Conservation (phyloP, 1,284 basidiomycete species). For the Ceratobasidium sp. region DNA sequence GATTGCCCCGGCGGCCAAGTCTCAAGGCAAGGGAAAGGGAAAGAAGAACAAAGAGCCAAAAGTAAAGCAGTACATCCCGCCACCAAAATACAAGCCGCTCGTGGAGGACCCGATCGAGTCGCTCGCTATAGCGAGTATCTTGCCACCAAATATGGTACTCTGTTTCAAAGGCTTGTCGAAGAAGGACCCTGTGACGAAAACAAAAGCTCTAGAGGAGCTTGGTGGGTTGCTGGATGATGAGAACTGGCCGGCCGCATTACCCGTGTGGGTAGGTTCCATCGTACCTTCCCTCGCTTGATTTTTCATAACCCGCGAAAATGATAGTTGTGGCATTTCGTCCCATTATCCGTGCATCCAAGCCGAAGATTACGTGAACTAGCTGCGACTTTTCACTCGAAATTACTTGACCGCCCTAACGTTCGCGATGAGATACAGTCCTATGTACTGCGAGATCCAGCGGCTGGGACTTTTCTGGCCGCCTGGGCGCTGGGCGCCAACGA, state of each 20-base stretch:
- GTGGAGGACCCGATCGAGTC: constrained; percentile 91
- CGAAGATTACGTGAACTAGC: constrained; percentile 77
- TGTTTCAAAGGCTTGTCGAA: constrained; percentile 84
- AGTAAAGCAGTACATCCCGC: constrained; percentile 83
- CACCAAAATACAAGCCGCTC: constrained; percentile 82
- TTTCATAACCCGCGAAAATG: too few relatives aligned
- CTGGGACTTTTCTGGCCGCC: constrained; percentile 75
- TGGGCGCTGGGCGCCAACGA: constrained; percentile 82
- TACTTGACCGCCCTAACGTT: constrained; percentile 65
- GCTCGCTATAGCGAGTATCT: constrained; percentile 75
- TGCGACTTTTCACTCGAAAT: constrained; percentile 69
- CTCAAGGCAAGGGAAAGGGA: constrained; percentile 65
- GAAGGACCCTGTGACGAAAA: constrained; percentile 89
- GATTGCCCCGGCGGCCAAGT: constrained; percentile 42
- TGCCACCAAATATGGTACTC: constrained; percentile 85
- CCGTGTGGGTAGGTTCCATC: constrained; percentile 81
- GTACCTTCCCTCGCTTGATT: constrained; percentile 9
- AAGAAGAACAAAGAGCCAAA: constrained; percentile 53
- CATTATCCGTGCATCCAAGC: constrained; percentile 81
- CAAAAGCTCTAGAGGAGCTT: constrained; percentile 87
- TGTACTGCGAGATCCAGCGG: constrained; percentile 60
- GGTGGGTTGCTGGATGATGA: constrained; percentile 49
- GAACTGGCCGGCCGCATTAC: constrained; percentile 60
- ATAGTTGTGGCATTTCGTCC: constrained; percentile 85
- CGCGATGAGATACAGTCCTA: constrained; percentile 65